Evolutionary conservation across 129 eudicot species (phyloP).

Genomic region (Chrysanthemum makinoi): DNA sequence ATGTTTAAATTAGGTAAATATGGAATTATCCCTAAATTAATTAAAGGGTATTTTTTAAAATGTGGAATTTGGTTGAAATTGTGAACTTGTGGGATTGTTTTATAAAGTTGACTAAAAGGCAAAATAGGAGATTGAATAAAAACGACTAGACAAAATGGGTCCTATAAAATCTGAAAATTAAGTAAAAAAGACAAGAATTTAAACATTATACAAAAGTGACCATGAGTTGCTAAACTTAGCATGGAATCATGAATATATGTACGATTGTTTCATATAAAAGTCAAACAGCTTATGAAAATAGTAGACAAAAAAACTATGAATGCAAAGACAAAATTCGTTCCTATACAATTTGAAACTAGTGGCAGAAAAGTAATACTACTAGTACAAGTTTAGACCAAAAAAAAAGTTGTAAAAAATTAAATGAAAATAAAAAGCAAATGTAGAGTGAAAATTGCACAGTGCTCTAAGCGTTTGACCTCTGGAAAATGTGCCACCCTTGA

Average conservation of each 20-base stretch:
- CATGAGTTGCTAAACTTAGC: no score
- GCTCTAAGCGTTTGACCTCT: slow-evolving; percentile 34
- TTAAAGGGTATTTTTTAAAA: no score
- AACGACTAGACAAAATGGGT: slow-evolving; percentile 14
- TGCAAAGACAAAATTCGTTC: neutral
- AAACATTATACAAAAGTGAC: neutral
- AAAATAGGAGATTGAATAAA: neutral
- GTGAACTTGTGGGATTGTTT: neutral
- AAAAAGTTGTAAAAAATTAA: neutral
- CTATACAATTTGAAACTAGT: neutral
- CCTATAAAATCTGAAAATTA: slow-evolving; percentile 4
- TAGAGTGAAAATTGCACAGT: slow-evolving; percentile 20
- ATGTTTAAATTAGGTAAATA: no score
- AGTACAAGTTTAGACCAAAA: no score
- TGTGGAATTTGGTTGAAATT: neutral
- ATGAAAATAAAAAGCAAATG: neutral
- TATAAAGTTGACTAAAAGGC: neutral
- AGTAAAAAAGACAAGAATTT: neutral
- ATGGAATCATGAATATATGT: neutral
- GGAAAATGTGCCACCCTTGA: slow-evolving; percentile 37
- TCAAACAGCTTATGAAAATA: neutral
- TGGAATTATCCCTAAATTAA: no score
- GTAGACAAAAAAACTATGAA: neutral
- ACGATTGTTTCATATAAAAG: neutral
- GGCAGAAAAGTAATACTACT: neutral